Base-by-base conservation (phyloP, 768 basidiomycete species). In the Pisolithus orientalis region DNA sequence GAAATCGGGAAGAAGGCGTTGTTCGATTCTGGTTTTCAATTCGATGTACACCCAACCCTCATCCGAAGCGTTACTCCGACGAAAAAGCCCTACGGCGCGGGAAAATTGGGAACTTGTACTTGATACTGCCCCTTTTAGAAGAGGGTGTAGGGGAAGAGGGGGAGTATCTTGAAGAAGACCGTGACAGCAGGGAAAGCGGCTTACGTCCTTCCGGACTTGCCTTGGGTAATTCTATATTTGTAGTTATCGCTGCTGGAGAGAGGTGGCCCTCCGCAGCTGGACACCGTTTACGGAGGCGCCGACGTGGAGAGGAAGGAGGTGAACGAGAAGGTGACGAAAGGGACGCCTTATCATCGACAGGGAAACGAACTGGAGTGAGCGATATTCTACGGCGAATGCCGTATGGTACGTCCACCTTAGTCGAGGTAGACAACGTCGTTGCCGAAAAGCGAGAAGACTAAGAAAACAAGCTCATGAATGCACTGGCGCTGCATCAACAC, bases 361-460 rank as follows among this genome's bases (percentile, higher is more conserved):
- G 39, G 14, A 50, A 39, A 4, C 53, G 13, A 21, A 45, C 51
- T 47, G 1, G 31, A 44, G 25, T 43, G 37, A 38, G 28, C 34
- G 31, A 9, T 4, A 39, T 47, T 10, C 13, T 39, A 43, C 40
- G 54, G 9, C 51, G 63, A 8, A 44, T 21, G 3, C 49, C 25
- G 17, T 21, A 39, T 9, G 53, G 10, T 11, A 59, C 53, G 6
- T 65, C 61, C 16, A 70, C 52, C 40, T 63, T 62, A 43, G 64
- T 59, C 32, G 70, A 71, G 2, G 70, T 70, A 5, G 71, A 65
- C 0, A 62, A 65, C 5, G 70, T 71, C 31, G 70, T 67, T 25
- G 59, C 58, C 29, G 70, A 71, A 50, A 72, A 72, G 16, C 66
- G 70, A 8, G 70, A 71, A 40, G 43, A 57, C 71, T 70, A 44